Evolutionary conservation across 148 eudicot genomes (phyloP), one percentile per base, ranked within the genome.

Genomic region (Heliamphora exappendiculata): DNA sequence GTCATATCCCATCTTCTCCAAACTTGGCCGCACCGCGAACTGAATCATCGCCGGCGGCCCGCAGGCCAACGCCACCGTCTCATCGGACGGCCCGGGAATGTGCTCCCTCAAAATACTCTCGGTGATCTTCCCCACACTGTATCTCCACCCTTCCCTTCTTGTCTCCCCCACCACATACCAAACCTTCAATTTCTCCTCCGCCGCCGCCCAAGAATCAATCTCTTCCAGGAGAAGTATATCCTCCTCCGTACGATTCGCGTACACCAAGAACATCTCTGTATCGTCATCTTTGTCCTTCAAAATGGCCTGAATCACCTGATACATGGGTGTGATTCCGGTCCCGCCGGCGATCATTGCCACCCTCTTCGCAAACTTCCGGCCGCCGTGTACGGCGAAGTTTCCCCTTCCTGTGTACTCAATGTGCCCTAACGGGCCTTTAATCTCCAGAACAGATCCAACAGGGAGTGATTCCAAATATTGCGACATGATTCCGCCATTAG

Each of bases 21-120:
- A 86, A 57, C 86, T 90, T 2, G 97, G 97, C 60, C 91, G 89
- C 22, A 94, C 92, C 0, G 98, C 94, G 50, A 88, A 94, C 77
- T 91, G 93, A 77, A 94, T 86, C 98, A 94, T 94, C 14, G 94
- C 89, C 59, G 97, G 97, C 6, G 98, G 97, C 20, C 98, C 98
- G 71, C 98, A 94, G 5, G 94, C 89, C 70, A 94, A 76, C 0
- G 94, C 97, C 81, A 94, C 67, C 1, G 88, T 85, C 12, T 84
- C 82, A 0, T 82, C 82, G 2, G 91, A 74, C 9, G 81, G 77
- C 14, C 72, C 82, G 4, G 98, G 97, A 67, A 94, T 78, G 66
- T 92, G 96, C 37, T 88, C 93, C 72, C 91, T 82, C 37, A 94
- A 49, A 3, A 92, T 78, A 19, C 49, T 68, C 81, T 94, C 98